phyloP scores from a whole-genome alignment of 2,329 filamentous ascomycete genomes.

The Epichloe sylvatica region DNA sequence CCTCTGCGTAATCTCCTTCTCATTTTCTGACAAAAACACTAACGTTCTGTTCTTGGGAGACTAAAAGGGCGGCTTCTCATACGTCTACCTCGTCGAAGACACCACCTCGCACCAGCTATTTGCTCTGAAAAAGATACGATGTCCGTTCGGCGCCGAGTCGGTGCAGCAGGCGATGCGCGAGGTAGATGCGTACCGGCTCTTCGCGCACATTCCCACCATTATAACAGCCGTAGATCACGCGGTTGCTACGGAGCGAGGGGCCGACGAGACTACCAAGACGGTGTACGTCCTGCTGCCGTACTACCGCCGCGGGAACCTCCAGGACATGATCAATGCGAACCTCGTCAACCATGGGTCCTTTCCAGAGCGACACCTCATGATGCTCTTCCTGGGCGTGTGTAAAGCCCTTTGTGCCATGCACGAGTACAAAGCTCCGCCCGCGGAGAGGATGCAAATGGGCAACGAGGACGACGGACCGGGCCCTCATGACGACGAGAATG shows the following conservation, averaged over 20 bases:
- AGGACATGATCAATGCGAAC: constrained; percentile 98
- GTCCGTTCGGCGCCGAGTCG: constrained; percentile 92
- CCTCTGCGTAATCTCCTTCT: background rate
- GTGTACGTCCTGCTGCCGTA: constrained; percentile 95
- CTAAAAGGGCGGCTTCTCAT: constrained; percentile 78
- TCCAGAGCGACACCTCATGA: constrained; percentile 76
- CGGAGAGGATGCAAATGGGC: constrained; percentile 41
- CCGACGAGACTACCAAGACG: constrained; percentile 60
- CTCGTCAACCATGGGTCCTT: constrained; percentile 88
- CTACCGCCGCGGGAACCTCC: constrained; percentile 86
- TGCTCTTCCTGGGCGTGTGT: constrained; percentile 83
- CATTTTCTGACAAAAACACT: too few species aligned
- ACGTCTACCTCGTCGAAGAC: constrained; percentile 96
- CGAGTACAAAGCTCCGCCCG: constrained; percentile 47
- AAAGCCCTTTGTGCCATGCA: constrained; percentile 83
- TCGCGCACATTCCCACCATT: constrained; percentile 69
- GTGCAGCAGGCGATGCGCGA: constrained; percentile 91
- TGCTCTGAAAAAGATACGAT: constrained; percentile 96
- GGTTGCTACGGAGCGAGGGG: constrained; percentile 59
- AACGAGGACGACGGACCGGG: constrained; percentile 24
- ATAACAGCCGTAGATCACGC: constrained; percentile 75
- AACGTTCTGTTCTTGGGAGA: too few species aligned
- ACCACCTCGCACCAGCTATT: constrained; percentile 70
- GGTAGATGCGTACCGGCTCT: constrained; percentile 90
- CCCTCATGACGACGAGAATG: constrained; percentile 17